Percentiles rank a stretch among this genome's conserved stretches.
Evolutionary conservation across 176 grass and related monocot species (phyloP).

Genomic region (Oropetium thomaeum): DNA sequence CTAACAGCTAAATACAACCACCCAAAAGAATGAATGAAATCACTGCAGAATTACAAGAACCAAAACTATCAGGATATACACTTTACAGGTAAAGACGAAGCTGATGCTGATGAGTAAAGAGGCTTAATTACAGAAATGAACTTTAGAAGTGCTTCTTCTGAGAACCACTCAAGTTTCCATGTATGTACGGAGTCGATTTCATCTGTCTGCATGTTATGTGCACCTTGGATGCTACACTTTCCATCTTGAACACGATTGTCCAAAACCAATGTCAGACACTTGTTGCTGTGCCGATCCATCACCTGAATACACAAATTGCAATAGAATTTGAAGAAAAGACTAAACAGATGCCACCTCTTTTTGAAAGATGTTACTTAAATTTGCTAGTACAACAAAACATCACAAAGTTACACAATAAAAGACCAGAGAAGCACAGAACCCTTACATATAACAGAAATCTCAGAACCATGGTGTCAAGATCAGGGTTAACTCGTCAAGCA

Average conservation of each 20-base stretch:
- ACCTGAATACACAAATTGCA: slow-evolving; percentile 51
- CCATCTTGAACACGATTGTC: slow-evolving; percentile 30
- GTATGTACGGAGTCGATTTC: slow-evolving; percentile 42
- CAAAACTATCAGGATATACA: slow-evolving; percentile 57
- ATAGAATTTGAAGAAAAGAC: background rate
- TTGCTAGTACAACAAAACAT: slow-evolving; percentile 6
- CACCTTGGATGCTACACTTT: slow-evolving; percentile 16
- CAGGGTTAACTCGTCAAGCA: background rate
- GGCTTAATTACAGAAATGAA: slow-evolving; percentile 84
- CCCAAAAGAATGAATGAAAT: slow-evolving; percentile 87
- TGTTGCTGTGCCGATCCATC: slow-evolving; percentile 42
- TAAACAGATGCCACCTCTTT: background rate
- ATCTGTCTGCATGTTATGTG: slow-evolving; percentile 27
- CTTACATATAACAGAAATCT: background rate
- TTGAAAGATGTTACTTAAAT: background rate
- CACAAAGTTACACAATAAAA: background rate
- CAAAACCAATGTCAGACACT: slow-evolving; percentile 62
- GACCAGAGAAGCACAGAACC: background rate
- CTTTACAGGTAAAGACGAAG: slow-evolving; percentile 68
- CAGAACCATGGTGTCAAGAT: background rate
- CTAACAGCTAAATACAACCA: slow-evolving; percentile 27
- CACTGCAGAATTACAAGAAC: slow-evolving; percentile 39
- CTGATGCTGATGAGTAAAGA: slow-evolving; percentile 39
- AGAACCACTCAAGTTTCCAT: slow-evolving; percentile 81
- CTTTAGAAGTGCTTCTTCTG: slow-evolving; percentile 65